These are phyloP conservation scores for Globisporangium orthogonon DNA, from an alignment of 352 stramenopile genomes.

Conservation along the genomic window DNA sequence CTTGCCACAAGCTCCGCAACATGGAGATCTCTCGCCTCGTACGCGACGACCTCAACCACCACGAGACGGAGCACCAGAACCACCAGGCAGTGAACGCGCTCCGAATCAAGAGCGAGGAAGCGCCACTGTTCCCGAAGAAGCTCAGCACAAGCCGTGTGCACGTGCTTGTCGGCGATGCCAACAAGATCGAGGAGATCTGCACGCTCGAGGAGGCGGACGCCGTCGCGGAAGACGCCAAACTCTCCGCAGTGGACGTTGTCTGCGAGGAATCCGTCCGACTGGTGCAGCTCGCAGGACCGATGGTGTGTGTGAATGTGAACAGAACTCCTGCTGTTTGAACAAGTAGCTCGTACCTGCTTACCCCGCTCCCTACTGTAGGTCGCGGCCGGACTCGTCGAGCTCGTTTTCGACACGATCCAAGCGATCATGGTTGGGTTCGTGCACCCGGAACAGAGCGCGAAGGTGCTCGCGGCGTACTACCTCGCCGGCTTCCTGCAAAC, in stretches of 20 bases:
- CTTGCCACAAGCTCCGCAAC: no score
- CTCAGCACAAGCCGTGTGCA: neutral
- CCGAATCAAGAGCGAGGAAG: neutral
- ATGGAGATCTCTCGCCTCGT: no score
- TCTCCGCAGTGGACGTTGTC: no score
- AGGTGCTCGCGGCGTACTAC: slow-evolving; percentile 24
- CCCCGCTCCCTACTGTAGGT: slow-evolving; percentile 9
- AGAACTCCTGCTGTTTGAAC: neutral
- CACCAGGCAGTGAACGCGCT: no score
- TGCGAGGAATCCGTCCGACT: slow-evolving; percentile 2
- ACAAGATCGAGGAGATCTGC: no score
- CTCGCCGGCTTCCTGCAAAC: slow-evolving; percentile 14
- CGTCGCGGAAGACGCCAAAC: no score
- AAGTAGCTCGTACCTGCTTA: neutral
- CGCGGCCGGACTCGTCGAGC: slow-evolving; percentile 27
- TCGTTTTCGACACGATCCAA: slow-evolving; percentile 27
- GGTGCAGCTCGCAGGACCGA: slow-evolving; percentile 10
- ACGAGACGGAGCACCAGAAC: no score
- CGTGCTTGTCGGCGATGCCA: neutral
- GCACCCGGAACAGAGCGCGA: slow-evolving; percentile 25
- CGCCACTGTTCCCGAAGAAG: neutral
- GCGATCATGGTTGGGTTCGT: slow-evolving; percentile 30
- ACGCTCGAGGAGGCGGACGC: no score
- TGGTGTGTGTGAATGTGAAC: slow-evolving; percentile 8
- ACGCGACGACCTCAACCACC: no score